Evolutionary conservation across 176 grass and related monocot genomes (phyloP), one percentile per base, ranked within the genome.

Genomic region (Panicum miliaceum): DNA sequence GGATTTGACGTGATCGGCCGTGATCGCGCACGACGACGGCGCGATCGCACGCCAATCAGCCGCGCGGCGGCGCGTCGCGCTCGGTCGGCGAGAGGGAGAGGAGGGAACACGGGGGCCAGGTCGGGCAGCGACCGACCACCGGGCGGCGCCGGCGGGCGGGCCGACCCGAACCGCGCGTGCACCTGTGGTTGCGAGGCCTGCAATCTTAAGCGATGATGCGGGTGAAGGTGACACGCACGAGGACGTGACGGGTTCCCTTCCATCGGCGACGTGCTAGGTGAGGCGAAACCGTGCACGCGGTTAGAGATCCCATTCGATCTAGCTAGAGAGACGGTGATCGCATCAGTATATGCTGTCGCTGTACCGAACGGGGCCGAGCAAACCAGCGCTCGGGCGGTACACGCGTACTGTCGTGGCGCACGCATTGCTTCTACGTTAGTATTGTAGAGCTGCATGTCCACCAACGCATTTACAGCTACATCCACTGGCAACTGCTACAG

Each of bases 351-450:
- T 45, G 42, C 11, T 12, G 41, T 16, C 14, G n/a, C 23, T 72
- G 42, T 7, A 72, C 69, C 69, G 25, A 48, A 71, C 68, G 13
- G 27, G 26, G 14, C 8, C 2, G 9, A 16, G 68, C 68, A 29
- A 79, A 20, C 22, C 9, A 40, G 35, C 54, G 23, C 66, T 16
- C 56, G 42, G n/a, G 43, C 36, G 76, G 79, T 81, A 74, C 63
- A 69, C 29, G 46, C 10, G 71, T 82, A 77, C 86, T 46, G 69
- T 70, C 85, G 25, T 27, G 12, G 20, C 15, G 20, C 15, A 76
- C 62, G 85, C 79, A 87, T 76, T 77, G 70, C 53, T 88, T 88
- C 4, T 3, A 82, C 75, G 78, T 61, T 50, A n/a, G n/a, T n/a
- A 48, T 19, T 60, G 47, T 40, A 25, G 61, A 68, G 61, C 78